Evolutionary conservation across 805 yeast genomes (phyloP), one percentile per base, ranked within the genome.

Genomic region (Metschnikowia lunata): DNA sequence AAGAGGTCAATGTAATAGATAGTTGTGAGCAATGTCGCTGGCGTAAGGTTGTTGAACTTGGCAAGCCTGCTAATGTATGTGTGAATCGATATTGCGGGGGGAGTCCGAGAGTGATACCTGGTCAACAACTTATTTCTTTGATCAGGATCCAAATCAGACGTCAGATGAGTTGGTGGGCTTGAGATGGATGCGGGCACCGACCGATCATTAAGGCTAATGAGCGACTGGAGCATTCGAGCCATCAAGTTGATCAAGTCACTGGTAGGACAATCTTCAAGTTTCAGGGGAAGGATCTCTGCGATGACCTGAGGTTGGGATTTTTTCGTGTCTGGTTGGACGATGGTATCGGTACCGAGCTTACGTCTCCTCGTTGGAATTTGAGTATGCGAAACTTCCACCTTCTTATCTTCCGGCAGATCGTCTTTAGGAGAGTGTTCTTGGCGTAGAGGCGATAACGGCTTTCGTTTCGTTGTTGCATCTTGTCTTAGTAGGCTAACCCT

Each of bases 1-100:
- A 93, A 68, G 26, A 93, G 70, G 61, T 91, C 99, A 45, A 90
- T 89, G 58, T 89, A 90, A 61, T 89, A 91, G n/a, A 93, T 82
- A 11, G 93, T 75, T 1, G 95, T 75, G 39, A 91, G 70, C 32
- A 91, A 68, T 1, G 91, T 85, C 5, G 95, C 85, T 49, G 85
- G 85, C 52, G 89, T 96, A 46, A 93, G 71, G 37, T 88, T 81
- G 46, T 96, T 89, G 63, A 86, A 91, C 55, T 86, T 84, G 7
- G 91, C 76, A 38, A 91, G 69, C 54, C 98, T 75, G 37, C 82
- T 65, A 26, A 48, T 37, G 57, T 91, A 91, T 43, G 85, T 86
- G 51, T 76, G 78, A 12, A 89, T 79, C 6, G 96, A 83, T 36
- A 91, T 91, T 13, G 77, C 78, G 0, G 99, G 98, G 4, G 97